Base-by-base conservation (phyloP, 2,329 filamentous ascomycete genomes). In the Aureobasidium sp. region DNA sequence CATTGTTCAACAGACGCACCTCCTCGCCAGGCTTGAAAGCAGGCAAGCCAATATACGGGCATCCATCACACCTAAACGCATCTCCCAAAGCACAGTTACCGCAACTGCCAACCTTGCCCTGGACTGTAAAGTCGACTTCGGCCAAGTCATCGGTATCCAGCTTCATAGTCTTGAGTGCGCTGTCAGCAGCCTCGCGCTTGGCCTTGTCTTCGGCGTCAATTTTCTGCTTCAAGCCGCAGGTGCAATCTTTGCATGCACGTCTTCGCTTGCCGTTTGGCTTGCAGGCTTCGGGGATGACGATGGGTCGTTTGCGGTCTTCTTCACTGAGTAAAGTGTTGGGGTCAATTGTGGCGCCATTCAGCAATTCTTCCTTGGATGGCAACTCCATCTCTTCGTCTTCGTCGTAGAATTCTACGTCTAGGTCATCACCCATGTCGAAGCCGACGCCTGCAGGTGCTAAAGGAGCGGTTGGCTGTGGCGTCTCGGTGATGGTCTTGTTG, bases 11-110 rank as follows among this genome's bases (percentile, higher is more conserved):
- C 56, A 98, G 75, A 64, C 84, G 79, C 47, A 97, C 90, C 73
- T 97, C 90, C 75, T 98, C 90, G 14, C 93, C 93, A 3, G 90
- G 90, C 76, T 96, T 95, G 77, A 98, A 98, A 4, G 93, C 87
- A 12, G 93, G 93, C 61, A 98, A 78, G 4, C 90, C 90, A 63
- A 95, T 87, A 66, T 93, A 95, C 1, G 90, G 90, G 64, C 84
- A 88, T 2, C 80, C 78, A 60, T 79, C 76, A 59, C 78, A 80
- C 17, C 78, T 67, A 64, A 78, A 79, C 0, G 93, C 91, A 69
- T 97, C 91, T 47, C 93, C 93, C 14, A 98, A 77, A 24, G 90
- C 86, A 70, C 93, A 97, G 71, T 91, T 96, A 24, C 89, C 89
- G 69, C 93, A 98, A 16, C 88, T 94, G 52, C 93, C 91, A 5